Conservation (phyloP, 2,329 filamentous ascomycete species). For the Talaromyces marneffei region DNA sequence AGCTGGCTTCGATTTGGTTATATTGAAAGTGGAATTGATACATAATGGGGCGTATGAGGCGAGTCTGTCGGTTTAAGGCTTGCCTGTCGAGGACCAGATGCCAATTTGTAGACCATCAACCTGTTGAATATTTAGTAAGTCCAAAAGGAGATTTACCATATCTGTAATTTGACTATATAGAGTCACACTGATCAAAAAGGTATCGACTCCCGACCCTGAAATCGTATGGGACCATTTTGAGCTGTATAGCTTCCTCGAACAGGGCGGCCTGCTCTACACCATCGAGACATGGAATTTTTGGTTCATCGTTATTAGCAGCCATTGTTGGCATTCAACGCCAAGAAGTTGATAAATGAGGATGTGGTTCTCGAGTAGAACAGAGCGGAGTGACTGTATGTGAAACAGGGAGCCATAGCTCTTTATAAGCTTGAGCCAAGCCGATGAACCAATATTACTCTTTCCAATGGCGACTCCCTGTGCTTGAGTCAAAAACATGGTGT, state of each 20-base stretch:
- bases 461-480: background rate
- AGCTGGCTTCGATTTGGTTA: too few species aligned
- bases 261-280: background rate
- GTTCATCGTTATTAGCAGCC: background rate
- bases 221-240: background rate
- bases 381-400: background rate
- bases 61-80: too few species aligned
- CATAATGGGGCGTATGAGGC: too few species aligned
- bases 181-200: background rate
- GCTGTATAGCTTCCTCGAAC: background rate
- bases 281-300: background rate
- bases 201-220: background rate
- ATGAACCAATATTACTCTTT: background rate
- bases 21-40: too few species aligned
- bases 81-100: background rate
- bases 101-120: background rate
- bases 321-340: background rate
- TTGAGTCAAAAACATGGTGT: background rate
- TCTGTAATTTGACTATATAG: accelerated
- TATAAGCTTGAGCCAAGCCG: background rate
- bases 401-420: background rate
- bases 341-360: background rate
- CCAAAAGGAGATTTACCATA: background rate
- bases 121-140: background rate
- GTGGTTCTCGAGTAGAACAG: background rate